Evolutionary conservation across 768 basidiomycete genomes (phyloP), one percentile per base, ranked within the genome.

Genomic region (Chalciporus sphaerocephalus): DNA sequence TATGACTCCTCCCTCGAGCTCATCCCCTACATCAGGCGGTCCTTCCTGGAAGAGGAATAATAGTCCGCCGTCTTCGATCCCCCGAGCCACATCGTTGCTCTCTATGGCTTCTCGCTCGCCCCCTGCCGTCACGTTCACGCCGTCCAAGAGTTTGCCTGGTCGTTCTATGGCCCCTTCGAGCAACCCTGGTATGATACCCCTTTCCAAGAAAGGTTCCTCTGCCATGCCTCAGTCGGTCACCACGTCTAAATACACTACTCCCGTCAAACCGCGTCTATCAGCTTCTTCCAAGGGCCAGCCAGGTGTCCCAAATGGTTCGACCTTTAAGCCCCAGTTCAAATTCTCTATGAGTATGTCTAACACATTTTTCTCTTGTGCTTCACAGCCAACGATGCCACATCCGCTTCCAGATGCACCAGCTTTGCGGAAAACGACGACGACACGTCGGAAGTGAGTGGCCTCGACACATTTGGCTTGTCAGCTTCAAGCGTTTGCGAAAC

Each of bases 211-310:
- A 45, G 72, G 69, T 27, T 70, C 76, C 6, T 79, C 84, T 5
- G 80, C 80, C 55, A 83, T 85, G 38, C 82, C 83, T 35, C 84
- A 84, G 47, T 72, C 76, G 7, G 64, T 74, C 32, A 61, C 70
- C 16, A 72, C 76, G 1, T 74, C 77, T 16, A 59, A 65, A 27
- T 41, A 28, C 16, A 32, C 52, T 52, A 27, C 55, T 44, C 48
- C 59, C 52, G 52, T 57, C 56, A 56, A 74, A 66, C 58, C 56
- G 47, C 76, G 71, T 42, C 71, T 67, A 55, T 66, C 72, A 41
- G 52, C 66, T 50, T 52, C 49, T 32, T 47, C 46, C 57, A 58
- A 48, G 38, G 50, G 45, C 48, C 52, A 47, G 62, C 58, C 48
- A 53, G 45, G 51, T 56, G 46, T 38, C 30, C 43, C 69, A 75